These are phyloP conservation scores for Iris pallida DNA, from an alignment of 116 monocot species.

Conservation along the genomic window DNA sequence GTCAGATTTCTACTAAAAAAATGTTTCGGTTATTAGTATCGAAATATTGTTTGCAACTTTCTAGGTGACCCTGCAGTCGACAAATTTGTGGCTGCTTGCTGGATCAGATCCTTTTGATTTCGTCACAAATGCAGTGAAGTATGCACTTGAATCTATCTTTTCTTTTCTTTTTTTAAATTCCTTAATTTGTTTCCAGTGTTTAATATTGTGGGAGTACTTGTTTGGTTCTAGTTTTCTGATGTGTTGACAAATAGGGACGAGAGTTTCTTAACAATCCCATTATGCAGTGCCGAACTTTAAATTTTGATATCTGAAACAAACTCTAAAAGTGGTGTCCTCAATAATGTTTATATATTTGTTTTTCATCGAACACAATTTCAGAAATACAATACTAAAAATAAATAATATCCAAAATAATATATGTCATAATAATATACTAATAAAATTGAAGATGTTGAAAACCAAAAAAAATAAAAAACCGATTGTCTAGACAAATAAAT, in stretches of 20 bases:
- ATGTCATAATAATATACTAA: too few relatives aligned
- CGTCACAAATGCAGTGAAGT: conserved; percentile 70
- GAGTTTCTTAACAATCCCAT: background rate
- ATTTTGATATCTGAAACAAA: too few relatives aligned
- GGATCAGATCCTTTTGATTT: conserved; percentile 58
- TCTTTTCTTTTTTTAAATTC: background rate
- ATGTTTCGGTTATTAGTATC: background rate
- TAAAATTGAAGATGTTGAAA: too few relatives aligned
- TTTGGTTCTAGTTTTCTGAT: background rate
- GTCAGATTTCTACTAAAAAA: background rate
- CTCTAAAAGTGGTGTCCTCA: too few relatives aligned
- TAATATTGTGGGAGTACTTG: background rate
- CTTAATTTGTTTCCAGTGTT: background rate
- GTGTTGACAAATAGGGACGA: background rate
- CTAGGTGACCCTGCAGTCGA: conserved; percentile 60
- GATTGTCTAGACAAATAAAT: too few relatives aligned
- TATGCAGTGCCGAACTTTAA: too few relatives aligned
- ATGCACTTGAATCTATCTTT: conserved; percentile 4
- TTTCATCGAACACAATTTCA: too few relatives aligned
- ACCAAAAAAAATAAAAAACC: too few relatives aligned
- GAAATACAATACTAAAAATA: too few relatives aligned
- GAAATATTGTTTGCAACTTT: background rate
- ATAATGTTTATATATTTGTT: too few relatives aligned
- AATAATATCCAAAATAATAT: too few relatives aligned
- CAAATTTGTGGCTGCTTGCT: conserved; percentile 60